phyloP scores from a whole-genome alignment of 768 basidiomycete genomes.

The Tephrocybe sp. region DNA sequence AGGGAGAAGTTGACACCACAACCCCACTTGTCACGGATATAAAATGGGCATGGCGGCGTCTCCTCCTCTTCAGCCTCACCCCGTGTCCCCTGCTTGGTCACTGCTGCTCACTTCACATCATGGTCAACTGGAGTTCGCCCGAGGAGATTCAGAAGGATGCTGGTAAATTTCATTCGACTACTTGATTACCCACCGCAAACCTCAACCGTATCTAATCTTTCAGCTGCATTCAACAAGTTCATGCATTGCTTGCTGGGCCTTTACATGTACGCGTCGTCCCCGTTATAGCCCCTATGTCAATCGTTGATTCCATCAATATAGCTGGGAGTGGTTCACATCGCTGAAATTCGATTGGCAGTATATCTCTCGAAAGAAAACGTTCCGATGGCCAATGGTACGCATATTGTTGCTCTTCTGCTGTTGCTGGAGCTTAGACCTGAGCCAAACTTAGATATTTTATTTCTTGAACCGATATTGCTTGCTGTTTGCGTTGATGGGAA shows the following conservation, averaged over 20 bases:
- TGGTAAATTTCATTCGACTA: too few species aligned
- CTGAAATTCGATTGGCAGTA: slow-evolving; percentile 65
- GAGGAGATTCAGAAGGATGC: slow-evolving; percentile 46
- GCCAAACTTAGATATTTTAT: slow-evolving; percentile 51
- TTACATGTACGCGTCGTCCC: slow-evolving; percentile 47
- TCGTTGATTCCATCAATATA: slow-evolving; percentile 23
- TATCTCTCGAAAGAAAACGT: slow-evolving; percentile 51
- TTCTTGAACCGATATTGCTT: slow-evolving; percentile 67
- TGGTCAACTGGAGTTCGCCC: slow-evolving; percentile 59
- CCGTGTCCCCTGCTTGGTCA: slow-evolving; percentile 15
- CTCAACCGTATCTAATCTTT: not conserved
- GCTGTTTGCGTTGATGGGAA: slow-evolving; percentile 63
- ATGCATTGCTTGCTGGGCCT: slow-evolving; percentile 60
- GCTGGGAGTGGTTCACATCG: slow-evolving; percentile 68
- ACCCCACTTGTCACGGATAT: slow-evolving; percentile 20
- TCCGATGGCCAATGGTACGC: slow-evolving; percentile 66
- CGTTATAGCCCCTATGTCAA: slow-evolving; percentile 1
- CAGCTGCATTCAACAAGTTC: slow-evolving; percentile 50
- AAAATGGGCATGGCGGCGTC: slow-evolving; percentile 10
- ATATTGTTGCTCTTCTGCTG: slow-evolving; percentile 6
- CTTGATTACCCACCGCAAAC: too few species aligned
- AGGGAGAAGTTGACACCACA: slow-evolving; percentile 8
- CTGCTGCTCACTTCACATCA: slow-evolving; percentile 24
- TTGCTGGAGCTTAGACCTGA: slow-evolving; percentile 2
- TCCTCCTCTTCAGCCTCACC: slow-evolving; percentile 9